Percentiles rank a stretch among this genome's conserved stretches.
These are phyloP conservation scores for Colletotrichum trifolii DNA, from an alignment of 2,329 filamentous ascomycete species.

Conservation along the genomic window DNA sequence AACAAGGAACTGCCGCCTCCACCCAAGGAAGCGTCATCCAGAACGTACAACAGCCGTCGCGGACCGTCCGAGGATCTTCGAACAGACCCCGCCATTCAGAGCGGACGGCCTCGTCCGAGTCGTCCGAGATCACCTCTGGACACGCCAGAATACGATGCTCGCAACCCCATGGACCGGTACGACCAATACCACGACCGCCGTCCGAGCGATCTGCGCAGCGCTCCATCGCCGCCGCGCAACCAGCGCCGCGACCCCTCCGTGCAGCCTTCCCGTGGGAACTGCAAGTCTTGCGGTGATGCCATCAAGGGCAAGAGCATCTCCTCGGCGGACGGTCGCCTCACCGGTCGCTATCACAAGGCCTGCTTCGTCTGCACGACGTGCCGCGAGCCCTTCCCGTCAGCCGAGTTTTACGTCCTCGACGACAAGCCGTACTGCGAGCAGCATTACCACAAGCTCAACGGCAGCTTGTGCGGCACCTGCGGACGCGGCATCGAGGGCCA, in stretches of 20 bases:
- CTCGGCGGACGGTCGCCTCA: conserved; percentile 90
- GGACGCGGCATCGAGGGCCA: conserved; percentile 90
- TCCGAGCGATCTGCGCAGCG: conserved; percentile 31
- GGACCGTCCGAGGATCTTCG: conserved; percentile 41
- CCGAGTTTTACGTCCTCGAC: conserved; percentile 91
- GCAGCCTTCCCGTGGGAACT: conserved; percentile 73
- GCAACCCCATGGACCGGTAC: conserved; percentile 32
- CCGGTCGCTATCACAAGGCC: conserved; percentile 92
- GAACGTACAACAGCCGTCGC: conserved; percentile 27
- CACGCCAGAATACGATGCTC: conserved; percentile 37
- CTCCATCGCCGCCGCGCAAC: conserved; percentile 40
- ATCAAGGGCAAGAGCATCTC: conserved; percentile 95
- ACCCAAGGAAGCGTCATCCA: conserved; percentile 37
- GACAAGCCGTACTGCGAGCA: conserved; percentile 91
- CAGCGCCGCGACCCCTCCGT: conserved; percentile 39
- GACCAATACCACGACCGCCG: conserved; percentile 27
- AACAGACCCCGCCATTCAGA: conserved; percentile 47
- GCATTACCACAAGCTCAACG: conserved; percentile 93
- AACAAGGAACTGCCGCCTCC: conserved; percentile 41
- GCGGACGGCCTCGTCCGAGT: conserved; percentile 34
- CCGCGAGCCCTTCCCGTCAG: conserved; percentile 80
- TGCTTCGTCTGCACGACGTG: conserved; percentile 95
- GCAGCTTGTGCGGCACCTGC: conserved; percentile 84
- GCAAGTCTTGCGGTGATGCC: conserved; percentile 80
- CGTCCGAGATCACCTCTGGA: conserved; percentile 41